Evolutionary conservation across 2,329 filamentous ascomycete genomes (phyloP).

Genomic region (Dothideomycetidae sp.): DNA sequence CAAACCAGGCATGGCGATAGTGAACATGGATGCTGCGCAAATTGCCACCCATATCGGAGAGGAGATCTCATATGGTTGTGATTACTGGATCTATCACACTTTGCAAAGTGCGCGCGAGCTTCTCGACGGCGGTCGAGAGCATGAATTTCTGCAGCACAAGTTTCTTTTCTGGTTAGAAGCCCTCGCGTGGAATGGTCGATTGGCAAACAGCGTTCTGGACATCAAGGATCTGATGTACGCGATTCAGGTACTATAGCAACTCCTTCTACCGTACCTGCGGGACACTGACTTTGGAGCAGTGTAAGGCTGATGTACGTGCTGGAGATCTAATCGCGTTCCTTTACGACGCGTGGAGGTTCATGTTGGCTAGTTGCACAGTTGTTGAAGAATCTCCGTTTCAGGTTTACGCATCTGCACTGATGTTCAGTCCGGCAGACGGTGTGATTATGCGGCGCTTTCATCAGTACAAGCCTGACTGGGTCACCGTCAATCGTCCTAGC

Average conservation of each 20-base stretch:
- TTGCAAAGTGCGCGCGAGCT: background rate
- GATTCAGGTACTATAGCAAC: too few relatives aligned
- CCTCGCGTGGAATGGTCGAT: background rate
- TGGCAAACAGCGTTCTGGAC: too few relatives aligned
- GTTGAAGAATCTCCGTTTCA: background rate
- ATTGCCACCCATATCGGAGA: slow-evolving; percentile 1
- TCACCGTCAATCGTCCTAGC: too few relatives aligned
- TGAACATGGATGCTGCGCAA: slow-evolving; percentile 19
- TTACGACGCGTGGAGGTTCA: too few relatives aligned
- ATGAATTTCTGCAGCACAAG: background rate
- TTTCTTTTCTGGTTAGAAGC: slow-evolving; percentile 1
- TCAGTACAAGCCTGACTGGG: too few relatives aligned
- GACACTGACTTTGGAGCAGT: too few relatives aligned
- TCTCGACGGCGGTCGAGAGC: background rate
- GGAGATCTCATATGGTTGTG: slow-evolving; percentile 4
- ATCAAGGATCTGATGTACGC: too few relatives aligned
- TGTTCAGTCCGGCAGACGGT: slow-evolving; percentile 1
- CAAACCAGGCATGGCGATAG: background rate
- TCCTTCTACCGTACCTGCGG: too few relatives aligned
- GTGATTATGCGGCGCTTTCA: too few relatives aligned
- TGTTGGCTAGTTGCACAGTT: too few relatives aligned
- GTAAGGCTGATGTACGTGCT: too few relatives aligned
- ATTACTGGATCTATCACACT: slow-evolving; percentile 6
- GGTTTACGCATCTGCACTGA: background rate
- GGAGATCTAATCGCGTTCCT: too few relatives aligned